Base-by-base conservation (phyloP, 2,329 filamentous ascomycete genomes). In the Colletotrichum sp. region DNA sequence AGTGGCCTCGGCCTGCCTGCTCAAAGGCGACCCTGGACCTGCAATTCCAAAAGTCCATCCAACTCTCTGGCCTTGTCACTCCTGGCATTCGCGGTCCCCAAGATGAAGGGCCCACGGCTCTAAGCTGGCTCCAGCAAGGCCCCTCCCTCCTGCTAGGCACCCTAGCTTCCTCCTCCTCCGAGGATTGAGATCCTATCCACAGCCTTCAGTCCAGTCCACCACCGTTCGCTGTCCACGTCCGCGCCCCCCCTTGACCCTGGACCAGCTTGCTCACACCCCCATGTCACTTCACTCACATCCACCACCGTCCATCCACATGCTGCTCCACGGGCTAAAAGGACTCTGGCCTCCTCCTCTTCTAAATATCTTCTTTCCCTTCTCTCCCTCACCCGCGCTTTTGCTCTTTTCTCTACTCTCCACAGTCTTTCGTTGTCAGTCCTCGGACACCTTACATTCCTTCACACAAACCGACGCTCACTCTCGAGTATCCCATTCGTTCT, bases 381-480 rank as follows among this genome's bases (percentile, higher is more conserved):
- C 60, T 39, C 60, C 36, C 66, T 44, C 36, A 52, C 48, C 59
- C 64, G 27, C 30, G 16, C 55, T 65, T 63, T 52, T 30, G 36
- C 30, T 34, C 63, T 69, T 65, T 63, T 48, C 74, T 70, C 66
- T 68, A 39, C 66, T 68, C 52, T 72, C 63, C 68, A 69, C 77
- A 75, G 75, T 77, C 77, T 72, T 77, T 78, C 77, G 57, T 78
- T 78, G 68, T 32, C 39, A 76, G 76, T 76, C 77, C 60, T 75
- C 71, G 66, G 77, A 77, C 77, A 68, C 72, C 25, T 78, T 78
- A 34, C 77, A 78, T 78, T 78, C 77, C 34, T 78, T 78, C 69
- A 70, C 64, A 36, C 61, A 32, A 65, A 69, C 28, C 70, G 61
- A 74, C 36, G 61, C 66, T 76, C 74, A 32, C 71, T 71, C 27